A percentile compares a stretch with the other conserved stretches of the same genome.
phyloP scores from a whole-genome alignment of 2,329 filamentous ascomycete species.

The Cadophora malorum region DNA sequence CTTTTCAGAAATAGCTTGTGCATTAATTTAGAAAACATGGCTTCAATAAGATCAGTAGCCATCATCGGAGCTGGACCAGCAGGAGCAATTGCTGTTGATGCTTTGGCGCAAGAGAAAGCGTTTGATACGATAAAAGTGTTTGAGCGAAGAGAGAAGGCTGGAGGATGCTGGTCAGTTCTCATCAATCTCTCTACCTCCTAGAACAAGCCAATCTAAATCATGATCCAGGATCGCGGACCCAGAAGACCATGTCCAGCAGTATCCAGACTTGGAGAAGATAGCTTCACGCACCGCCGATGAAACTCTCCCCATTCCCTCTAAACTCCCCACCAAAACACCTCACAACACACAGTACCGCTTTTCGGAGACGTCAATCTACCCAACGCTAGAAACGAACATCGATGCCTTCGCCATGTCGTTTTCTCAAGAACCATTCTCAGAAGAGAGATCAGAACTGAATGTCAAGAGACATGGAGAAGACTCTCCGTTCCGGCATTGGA shows the following conservation, averaged over 20 bases:
- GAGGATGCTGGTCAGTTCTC: constrained; percentile 63
- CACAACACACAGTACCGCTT: constrained; percentile 55
- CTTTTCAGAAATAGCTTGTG: neutral
- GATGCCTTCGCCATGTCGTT: constrained; percentile 65
- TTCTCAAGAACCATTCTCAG: constrained; percentile 60
- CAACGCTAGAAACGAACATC: constrained; percentile 70
- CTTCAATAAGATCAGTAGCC: constrained; percentile 53
- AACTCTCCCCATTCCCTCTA: constrained; percentile 53
- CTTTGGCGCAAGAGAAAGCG: constrained; percentile 61
- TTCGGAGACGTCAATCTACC: constrained; percentile 65
- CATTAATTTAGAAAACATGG: constrained; percentile 32
- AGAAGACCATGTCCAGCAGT: constrained; percentile 47
- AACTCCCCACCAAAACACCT: constrained; percentile 54
- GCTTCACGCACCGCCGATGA: constrained; percentile 57
- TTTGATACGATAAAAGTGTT: constrained; percentile 68
- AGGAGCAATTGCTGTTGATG: constrained; percentile 66
- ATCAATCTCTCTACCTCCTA: neutral
- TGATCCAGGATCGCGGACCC: constrained; percentile 50
- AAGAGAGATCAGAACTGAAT: constrained; percentile 49
- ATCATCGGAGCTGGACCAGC: constrained; percentile 67
- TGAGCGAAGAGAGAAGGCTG: constrained; percentile 63
- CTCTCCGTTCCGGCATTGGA: constrained; percentile 68
- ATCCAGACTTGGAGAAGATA: constrained; percentile 54
- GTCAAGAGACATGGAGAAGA: constrained; percentile 58
- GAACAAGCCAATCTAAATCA: neutral